These are phyloP conservation scores for Macrolepiota albuminosa DNA, from an alignment of 768 basidiomycete genomes.

Conservation along the genomic window DNA sequence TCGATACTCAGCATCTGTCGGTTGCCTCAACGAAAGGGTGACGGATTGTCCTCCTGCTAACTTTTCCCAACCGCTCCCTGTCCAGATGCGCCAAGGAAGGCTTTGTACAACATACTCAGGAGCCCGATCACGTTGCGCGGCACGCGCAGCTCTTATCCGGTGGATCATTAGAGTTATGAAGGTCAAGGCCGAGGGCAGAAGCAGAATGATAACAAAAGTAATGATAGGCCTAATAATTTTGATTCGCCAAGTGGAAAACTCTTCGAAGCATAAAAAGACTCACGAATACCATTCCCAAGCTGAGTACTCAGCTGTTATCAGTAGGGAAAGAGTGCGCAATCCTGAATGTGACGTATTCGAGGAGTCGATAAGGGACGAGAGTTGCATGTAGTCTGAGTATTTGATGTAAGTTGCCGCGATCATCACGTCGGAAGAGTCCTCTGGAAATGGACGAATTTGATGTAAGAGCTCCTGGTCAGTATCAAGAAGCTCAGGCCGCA, in stretches of 20 bases:
- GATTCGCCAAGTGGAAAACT: conserved; percentile 5
- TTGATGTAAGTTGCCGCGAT: conserved; percentile 89
- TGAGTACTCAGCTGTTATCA: conserved; percentile 75
- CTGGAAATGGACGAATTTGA: conserved; percentile 30
- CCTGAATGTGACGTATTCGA: conserved; percentile 82
- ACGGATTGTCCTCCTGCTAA: conserved; percentile 43
- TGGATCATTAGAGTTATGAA: conserved; percentile 88
- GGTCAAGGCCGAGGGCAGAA: conserved; percentile 87
- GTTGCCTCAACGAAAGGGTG: conserved; percentile 18
- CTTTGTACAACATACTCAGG: conserved; percentile 75
- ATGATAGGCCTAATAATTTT: conserved; percentile 60
- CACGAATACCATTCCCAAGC: conserved; percentile 94
- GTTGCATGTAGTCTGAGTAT: conserved; percentile 69
- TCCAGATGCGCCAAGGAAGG: conserved; percentile 83
- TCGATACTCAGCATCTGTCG: conserved; percentile 26
- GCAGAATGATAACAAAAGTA: conserved; percentile 81
- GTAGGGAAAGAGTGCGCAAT: conserved; percentile 65
- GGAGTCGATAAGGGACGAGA: conserved; percentile 62
- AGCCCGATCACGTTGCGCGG: conserved; percentile 79
- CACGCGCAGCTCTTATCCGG: conserved; percentile 77
- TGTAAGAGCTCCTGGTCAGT: neutral
- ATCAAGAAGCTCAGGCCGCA: conserved; percentile 25
- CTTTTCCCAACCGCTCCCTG: conserved; percentile 76
- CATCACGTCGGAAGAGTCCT: conserved; percentile 77
- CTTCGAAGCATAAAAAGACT: conserved; percentile 22